phyloP scores from a whole-genome alignment of 345 rosid species.

The Hypericum androsaemum region DNA sequence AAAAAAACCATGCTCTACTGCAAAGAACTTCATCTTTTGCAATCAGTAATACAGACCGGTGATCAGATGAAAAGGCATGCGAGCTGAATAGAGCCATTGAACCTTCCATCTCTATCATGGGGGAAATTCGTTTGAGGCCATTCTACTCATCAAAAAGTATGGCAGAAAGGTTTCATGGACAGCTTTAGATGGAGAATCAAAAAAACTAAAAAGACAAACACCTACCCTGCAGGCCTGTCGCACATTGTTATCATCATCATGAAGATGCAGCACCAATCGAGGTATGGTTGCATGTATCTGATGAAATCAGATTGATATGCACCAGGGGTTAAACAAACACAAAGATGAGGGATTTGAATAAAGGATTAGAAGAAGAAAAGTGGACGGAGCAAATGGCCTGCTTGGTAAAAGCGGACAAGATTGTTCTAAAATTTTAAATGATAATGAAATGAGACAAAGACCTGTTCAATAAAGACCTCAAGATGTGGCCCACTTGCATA shows the following conservation, averaged over 20 bases:
- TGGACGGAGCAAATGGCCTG: not conserved
- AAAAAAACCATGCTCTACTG: not conserved
- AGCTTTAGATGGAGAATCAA: conserved; percentile 4
- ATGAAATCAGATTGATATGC: conserved; percentile 11
- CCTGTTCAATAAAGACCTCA: conserved; percentile 90
- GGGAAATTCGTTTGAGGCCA: conserved; percentile 56
- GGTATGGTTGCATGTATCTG: conserved; percentile 82
- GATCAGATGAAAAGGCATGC: conserved; percentile 56
- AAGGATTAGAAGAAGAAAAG: conserved; percentile 5
- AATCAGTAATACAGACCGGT: conserved; percentile 37
- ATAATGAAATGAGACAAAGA: conserved; percentile 6
- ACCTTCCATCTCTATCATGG: conserved; percentile 60
- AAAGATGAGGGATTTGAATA: not conserved
- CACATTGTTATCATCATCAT: conserved; percentile 65
- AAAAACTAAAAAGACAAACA: conserved; percentile 4
- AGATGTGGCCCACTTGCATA: conserved; percentile 57
- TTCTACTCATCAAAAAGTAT: conserved; percentile 29
- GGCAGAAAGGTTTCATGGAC: conserved; percentile 11
- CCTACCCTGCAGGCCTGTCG: conserved; percentile 86
- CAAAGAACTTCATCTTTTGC: conserved; percentile 5
- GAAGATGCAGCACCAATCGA: conserved; percentile 71
- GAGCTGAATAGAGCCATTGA: conserved; percentile 37
- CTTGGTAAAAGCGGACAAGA: not conserved
- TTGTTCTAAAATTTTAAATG: not conserved
- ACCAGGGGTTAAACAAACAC: conserved; percentile 6